These are phyloP conservation scores for Opeltia flavorubescens DNA, from an alignment of 495 filamentous ascomycete genomes.

Conservation along the genomic window DNA sequence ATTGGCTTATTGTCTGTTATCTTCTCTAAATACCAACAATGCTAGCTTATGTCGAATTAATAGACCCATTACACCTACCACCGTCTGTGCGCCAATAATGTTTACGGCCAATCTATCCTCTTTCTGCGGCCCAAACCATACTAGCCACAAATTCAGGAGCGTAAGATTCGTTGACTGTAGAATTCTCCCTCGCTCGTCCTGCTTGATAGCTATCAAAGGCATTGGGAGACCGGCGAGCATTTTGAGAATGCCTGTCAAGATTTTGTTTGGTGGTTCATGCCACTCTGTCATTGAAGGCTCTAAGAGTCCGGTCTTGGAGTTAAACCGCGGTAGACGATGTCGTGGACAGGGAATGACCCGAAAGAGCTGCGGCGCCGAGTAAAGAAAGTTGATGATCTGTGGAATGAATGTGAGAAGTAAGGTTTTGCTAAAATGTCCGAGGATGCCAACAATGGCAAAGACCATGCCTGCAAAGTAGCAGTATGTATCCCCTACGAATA, in stretches of 20 bases:
- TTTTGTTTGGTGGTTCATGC: slow-evolving; percentile 47
- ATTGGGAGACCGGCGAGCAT: slow-evolving; percentile 50
- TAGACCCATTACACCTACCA: slow-evolving; percentile 64
- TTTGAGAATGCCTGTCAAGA: slow-evolving; percentile 46
- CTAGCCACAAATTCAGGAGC: slow-evolving; percentile 86
- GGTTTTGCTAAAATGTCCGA: slow-evolving; percentile 97
- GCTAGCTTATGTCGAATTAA: slow-evolving; percentile 77
- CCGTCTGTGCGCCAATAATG: slow-evolving; percentile 57
- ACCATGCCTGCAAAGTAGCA: slow-evolving; percentile 99
- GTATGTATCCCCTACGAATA: slow-evolving; percentile 97
- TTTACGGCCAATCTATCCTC: slow-evolving; percentile 72
- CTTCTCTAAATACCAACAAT: slow-evolving; percentile 67
- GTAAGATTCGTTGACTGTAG: slow-evolving; percentile 82
- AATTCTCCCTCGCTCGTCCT: slow-evolving; percentile 53
- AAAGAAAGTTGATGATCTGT: slow-evolving; percentile 92
- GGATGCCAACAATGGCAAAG: slow-evolving; percentile 89
- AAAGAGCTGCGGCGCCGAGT: slow-evolving; percentile 84
- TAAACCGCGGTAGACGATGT: slow-evolving; percentile 82
- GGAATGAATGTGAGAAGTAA: slow-evolving; percentile 80
- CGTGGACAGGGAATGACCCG: slow-evolving; percentile 80
- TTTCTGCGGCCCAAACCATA: slow-evolving; percentile 84
- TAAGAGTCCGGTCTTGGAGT: slow-evolving; percentile 63
- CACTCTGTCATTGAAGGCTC: slow-evolving; percentile 78
- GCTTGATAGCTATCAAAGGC: slow-evolving; percentile 48
- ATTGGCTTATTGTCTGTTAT: slow-evolving; percentile 47